Evolutionary conservation across 805 yeast genomes (phyloP).

Genomic region (Zygosaccharomyces pseudorouxii): DNA sequence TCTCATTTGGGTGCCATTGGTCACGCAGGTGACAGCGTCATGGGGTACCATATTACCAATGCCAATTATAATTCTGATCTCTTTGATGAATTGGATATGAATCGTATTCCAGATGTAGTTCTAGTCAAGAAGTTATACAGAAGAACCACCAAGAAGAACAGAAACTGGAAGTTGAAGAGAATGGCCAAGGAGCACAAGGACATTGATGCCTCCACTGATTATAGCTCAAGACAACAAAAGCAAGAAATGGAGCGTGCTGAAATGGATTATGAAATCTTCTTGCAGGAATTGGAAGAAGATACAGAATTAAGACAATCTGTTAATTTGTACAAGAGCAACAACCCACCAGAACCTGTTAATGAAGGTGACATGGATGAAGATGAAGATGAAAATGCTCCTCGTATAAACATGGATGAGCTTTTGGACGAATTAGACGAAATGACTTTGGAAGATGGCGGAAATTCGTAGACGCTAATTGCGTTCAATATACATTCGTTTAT

Average conservation of each 20-base stretch:
- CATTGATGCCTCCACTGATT: constrained; percentile 65
- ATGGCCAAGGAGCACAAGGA: constrained; percentile 96
- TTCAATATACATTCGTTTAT: background rate
- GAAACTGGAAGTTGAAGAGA: constrained; percentile 91
- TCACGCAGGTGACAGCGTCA: constrained; percentile 93
- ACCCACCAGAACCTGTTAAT: constrained; percentile 20
- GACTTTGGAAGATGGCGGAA: constrained; percentile 59
- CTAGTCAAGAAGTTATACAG: constrained; percentile 84
- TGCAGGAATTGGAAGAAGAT: constrained; percentile 97
- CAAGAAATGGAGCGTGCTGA: constrained; percentile 91
- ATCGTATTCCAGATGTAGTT: constrained; percentile 76
- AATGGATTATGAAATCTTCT: constrained; percentile 89
- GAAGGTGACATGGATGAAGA: constrained; percentile 45
- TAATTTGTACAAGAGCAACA: constrained; percentile 72
- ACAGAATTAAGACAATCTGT: constrained; percentile 86
- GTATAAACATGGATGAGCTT: constrained; percentile 83
- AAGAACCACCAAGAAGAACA: constrained; percentile 68
- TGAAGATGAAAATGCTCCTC: constrained; percentile 82
- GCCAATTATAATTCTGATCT: constrained; percentile 85
- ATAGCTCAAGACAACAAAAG: constrained; percentile 63
- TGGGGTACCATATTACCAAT: constrained; percentile 84
- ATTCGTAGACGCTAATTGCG: constrained; percentile 11
- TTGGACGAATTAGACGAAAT: constrained; percentile 92
- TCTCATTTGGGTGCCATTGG: constrained; percentile 91
- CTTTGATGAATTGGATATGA: constrained; percentile 64